These are phyloP conservation scores for Xylaria sp. DNA, from an alignment of 2,329 filamentous ascomycete species.

Conservation along the genomic window DNA sequence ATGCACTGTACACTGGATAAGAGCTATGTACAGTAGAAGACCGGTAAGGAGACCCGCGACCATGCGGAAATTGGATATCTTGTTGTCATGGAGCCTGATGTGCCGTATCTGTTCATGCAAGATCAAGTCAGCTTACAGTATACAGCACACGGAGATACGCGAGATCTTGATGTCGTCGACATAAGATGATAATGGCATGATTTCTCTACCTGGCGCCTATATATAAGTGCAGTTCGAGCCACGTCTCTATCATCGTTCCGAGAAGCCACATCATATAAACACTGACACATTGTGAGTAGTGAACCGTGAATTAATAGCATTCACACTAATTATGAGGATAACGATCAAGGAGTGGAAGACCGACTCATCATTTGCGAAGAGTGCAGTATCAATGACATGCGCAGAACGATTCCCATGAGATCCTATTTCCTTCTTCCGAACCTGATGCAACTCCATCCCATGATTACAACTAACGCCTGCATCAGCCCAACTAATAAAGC, in stretches of 20 bases:
- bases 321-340: neutral
- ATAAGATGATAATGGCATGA: conserved; percentile 29
- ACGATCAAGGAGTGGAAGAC: conserved; percentile 4
- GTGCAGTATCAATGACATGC: neutral
- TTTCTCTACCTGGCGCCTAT: conserved; percentile 21
- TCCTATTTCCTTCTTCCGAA: neutral
- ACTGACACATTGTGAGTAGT: neutral
- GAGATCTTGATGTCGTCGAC: conserved; percentile 24
- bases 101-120: conserved; percentile 16
- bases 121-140: conserved; percentile 1
- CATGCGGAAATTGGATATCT: neutral
- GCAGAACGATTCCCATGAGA: neutral
- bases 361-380: neutral
- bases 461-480: conserved; percentile 19
- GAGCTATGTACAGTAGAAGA: neutral
- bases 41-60: neutral
- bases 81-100: neutral
- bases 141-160: conserved; percentile 15
- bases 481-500: conserved; percentile 11
- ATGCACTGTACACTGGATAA: neutral
- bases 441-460: conserved; percentile 11
- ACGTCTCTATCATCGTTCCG: neutral
- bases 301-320: neutral
- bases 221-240: conserved; percentile 5
- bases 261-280: neutral